Evolutionary conservation across 768 basidiomycete genomes (phyloP).

Genomic region (Lanmaoa rubissima): DNA sequence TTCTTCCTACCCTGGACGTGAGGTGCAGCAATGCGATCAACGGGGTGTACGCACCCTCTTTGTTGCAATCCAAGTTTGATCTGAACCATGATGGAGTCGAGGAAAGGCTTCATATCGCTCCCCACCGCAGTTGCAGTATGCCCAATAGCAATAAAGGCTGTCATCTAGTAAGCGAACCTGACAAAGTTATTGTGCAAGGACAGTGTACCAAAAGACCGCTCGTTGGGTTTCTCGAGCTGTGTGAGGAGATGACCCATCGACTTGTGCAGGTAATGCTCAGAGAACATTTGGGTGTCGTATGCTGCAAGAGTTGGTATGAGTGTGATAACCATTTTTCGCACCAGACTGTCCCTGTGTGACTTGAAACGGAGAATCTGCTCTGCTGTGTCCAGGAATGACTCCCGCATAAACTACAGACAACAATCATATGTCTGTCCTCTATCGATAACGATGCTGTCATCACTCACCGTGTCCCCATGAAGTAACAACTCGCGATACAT

Average conservation of each 20-base stretch:
- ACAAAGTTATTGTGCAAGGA: constrained; percentile 12
- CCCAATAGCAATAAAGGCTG: constrained; percentile 95
- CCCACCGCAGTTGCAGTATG: constrained; percentile 90
- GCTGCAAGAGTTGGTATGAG: constrained; percentile 93
- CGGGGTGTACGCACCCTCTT: constrained; percentile 60
- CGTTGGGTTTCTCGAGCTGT: constrained; percentile 84
- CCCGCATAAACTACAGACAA: constrained; percentile 73
- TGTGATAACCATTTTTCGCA: constrained; percentile 92
- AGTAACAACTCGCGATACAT: constrained; percentile 89
- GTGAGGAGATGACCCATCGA: constrained; percentile 90
- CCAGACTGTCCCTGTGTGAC: constrained; percentile 80
- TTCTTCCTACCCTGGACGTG: constrained; percentile 53
- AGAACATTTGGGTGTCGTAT: constrained; percentile 92
- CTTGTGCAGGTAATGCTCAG: constrained; percentile 86
- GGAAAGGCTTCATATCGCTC: constrained; percentile 93
- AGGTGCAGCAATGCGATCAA: background rate
- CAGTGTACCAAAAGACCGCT: constrained; percentile 75
- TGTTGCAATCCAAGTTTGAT: constrained; percentile 88
- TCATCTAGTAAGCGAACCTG: background rate
- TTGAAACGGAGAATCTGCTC: constrained; percentile 89
- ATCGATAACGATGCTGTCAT: background rate
- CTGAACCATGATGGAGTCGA: constrained; percentile 86
- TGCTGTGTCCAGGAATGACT: constrained; percentile 81
- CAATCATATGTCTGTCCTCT: background rate
- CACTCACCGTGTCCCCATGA: constrained; percentile 88